phyloP scores from a whole-genome alignment of 2,329 filamentous ascomycete species.

The Ophiosphaerella korrae region DNA sequence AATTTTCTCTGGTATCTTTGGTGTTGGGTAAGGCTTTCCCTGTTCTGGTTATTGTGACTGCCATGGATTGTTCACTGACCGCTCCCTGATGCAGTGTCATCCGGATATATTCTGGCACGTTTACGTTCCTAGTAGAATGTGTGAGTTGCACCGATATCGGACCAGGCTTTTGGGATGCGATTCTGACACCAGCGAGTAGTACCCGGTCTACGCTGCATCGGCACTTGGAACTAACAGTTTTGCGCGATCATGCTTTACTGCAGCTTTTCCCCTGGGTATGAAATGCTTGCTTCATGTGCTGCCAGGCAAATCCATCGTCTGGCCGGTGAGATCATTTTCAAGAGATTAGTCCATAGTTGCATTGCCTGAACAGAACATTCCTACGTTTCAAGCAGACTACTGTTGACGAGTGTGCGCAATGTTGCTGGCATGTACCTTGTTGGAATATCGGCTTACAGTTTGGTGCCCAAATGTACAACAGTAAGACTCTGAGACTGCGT shows the following conservation, averaged over 20 bases:
- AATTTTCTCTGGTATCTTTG: conserved; percentile 55
- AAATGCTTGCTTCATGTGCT: not conserved
- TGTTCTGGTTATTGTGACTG: conserved; percentile 24
- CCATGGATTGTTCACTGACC: conserved; percentile 39
- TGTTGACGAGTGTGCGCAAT: not conserved
- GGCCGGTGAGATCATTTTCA: not conserved
- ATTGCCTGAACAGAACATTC: too few species aligned
- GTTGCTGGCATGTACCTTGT: not conserved
- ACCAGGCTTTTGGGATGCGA: conserved; percentile 19
- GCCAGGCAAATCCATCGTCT: not conserved
- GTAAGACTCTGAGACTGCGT: conserved; percentile 47
- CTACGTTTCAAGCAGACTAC: too few species aligned
- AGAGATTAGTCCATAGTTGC: too few species aligned
- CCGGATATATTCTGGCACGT: conserved; percentile 80
- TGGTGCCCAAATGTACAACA: conserved; percentile 58
- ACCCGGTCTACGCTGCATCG: conserved; percentile 56
- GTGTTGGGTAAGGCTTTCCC: conserved; percentile 46
- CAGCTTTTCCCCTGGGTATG: conserved; percentile 48
- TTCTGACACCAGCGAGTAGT: conserved; percentile 43
- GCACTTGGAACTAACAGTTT: conserved; percentile 58
- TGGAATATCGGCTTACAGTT: conserved; percentile 25
- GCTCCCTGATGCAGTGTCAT: conserved; percentile 62
- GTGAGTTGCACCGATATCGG: conserved; percentile 45
- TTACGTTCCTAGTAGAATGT: conserved; percentile 80
- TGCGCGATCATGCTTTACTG: conserved; percentile 55